These are phyloP conservation scores for Eremochloa ophiuroides DNA, from an alignment of 176 grass and related monocot genomes.

Conservation along the genomic window DNA sequence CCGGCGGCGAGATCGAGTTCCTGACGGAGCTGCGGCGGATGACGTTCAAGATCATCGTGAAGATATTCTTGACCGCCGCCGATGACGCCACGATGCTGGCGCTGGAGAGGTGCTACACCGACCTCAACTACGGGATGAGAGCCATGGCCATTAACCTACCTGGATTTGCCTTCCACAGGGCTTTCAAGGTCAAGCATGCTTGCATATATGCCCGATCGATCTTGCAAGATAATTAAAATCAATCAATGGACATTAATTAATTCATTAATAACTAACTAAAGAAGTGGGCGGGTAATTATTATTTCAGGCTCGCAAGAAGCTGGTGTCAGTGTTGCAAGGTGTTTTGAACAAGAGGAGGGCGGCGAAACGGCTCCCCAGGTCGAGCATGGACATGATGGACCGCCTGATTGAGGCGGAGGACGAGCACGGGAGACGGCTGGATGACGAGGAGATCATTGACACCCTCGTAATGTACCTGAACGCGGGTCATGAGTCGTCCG, in stretches of 20 bases:
- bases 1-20: conserved; percentile 56
- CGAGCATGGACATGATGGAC: conserved; percentile 74
- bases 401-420: conserved; percentile 51
- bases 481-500: conserved; percentile 87
- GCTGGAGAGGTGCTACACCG: conserved; percentile 70
- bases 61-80: conserved; percentile 54
- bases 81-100: conserved; percentile 32
- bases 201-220: too few species aligned
- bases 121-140: conserved; percentile 78
- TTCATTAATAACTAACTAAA: too few species aligned
- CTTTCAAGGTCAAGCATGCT: not conserved
- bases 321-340: conserved; percentile 56
- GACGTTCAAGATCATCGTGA: conserved; percentile 77
- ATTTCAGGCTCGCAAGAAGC: conserved; percentile 39
- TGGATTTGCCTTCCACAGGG: conserved; percentile 67
- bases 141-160: conserved; percentile 89
- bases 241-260: not conserved
- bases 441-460: conserved; percentile 80
- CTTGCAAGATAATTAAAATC: not conserved
- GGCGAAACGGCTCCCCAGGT: not conserved
- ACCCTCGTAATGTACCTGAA: conserved; percentile 86
- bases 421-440: conserved; percentile 55
- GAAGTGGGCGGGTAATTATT: too few species aligned
- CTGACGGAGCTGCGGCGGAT: conserved; percentile 50
- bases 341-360: conserved; percentile 50